phyloP scores from a whole-genome alignment of 2,329 filamentous ascomycete species.

The Xylariaceae sp. region DNA sequence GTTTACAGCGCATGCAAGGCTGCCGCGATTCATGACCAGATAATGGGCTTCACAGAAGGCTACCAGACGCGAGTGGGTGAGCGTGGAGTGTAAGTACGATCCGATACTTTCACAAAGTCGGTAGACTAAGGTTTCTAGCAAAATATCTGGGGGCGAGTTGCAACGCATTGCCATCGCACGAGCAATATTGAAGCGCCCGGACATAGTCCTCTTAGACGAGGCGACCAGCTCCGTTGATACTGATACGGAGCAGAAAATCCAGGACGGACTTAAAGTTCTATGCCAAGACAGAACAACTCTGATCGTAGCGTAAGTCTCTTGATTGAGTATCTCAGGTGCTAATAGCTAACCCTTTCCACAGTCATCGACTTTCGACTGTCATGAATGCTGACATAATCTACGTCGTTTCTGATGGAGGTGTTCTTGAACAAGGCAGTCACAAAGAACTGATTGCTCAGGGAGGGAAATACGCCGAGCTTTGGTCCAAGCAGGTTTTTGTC shows the following conservation, averaged over 20 bases:
- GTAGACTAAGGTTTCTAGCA: constrained; percentile 33
- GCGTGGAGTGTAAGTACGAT: constrained; percentile 38
- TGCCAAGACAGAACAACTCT: constrained; percentile 62
- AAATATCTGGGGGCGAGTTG: constrained; percentile 62
- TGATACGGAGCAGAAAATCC: constrained; percentile 63
- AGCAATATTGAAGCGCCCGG: constrained; percentile 68
- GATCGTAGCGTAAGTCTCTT: constrained; percentile 53
- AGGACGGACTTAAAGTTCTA: constrained; percentile 54
- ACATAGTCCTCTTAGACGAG: constrained; percentile 74
- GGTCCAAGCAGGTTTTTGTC: constrained; percentile 59
- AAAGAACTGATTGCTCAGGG: constrained; percentile 51
- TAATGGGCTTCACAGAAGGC: constrained; percentile 48
- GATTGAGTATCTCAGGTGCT: neutral
- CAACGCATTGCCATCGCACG: constrained; percentile 66
- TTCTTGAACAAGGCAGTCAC: constrained; percentile 62
- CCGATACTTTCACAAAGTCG: neutral
- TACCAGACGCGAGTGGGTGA: constrained; percentile 51
- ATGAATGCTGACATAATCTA: constrained; percentile 66
- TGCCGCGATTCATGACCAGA: constrained; percentile 52
- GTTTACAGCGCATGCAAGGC: constrained; percentile 47
- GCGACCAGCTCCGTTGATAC: constrained; percentile 74
- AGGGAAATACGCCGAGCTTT: constrained; percentile 61
- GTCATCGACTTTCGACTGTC: constrained; percentile 66
- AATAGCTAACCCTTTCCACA: constrained; percentile 23
- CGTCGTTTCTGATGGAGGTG: constrained; percentile 57